phyloP scores from a whole-genome alignment of 2,329 filamentous ascomycete genomes.

The Xylariales sp. region DNA sequence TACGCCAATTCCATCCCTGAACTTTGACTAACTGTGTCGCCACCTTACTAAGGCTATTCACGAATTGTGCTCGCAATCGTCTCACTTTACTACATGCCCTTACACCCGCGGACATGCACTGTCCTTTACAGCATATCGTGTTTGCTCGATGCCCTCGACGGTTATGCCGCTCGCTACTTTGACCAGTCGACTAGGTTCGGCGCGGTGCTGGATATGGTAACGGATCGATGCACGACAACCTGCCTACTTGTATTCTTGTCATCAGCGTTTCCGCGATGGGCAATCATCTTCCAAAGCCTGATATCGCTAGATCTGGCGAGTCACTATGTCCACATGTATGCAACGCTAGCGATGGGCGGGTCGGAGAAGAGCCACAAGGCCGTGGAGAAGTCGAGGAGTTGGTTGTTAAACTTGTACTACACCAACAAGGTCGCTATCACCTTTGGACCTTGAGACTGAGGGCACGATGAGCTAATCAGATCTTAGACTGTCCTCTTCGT shows the following conservation, averaged over 20 bases:
- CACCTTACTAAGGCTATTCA: slow-evolving; percentile 72
- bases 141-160: slow-evolving; percentile 90
- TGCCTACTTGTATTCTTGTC: slow-evolving; percentile 93
- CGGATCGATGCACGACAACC: slow-evolving; percentile 92
- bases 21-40: too few species aligned
- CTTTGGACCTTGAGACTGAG: not conserved
- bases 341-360: slow-evolving; percentile 83
- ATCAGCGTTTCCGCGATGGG: slow-evolving; percentile 90
- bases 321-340: slow-evolving; percentile 99
- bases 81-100: slow-evolving; percentile 97
- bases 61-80: slow-evolving; percentile 79
- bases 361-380: slow-evolving; percentile 84
- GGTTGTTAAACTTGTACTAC: slow-evolving; percentile 92
- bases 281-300: slow-evolving; percentile 88
- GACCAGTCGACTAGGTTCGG: slow-evolving; percentile 94
- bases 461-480: slow-evolving; percentile 12
- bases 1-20: too few species aligned
- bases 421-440: slow-evolving; percentile 79
- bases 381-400: slow-evolving; percentile 81
- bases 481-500: slow-evolving; percentile 80
- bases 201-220: slow-evolving; percentile 98
- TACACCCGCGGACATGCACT: slow-evolving; percentile 94
- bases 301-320: slow-evolving; percentile 91
- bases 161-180: slow-evolving; percentile 82
- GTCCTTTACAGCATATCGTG: slow-evolving; percentile 90